phyloP scores from a whole-genome alignment of 768 basidiomycete species.

The Solioccasus polychromus region DNA sequence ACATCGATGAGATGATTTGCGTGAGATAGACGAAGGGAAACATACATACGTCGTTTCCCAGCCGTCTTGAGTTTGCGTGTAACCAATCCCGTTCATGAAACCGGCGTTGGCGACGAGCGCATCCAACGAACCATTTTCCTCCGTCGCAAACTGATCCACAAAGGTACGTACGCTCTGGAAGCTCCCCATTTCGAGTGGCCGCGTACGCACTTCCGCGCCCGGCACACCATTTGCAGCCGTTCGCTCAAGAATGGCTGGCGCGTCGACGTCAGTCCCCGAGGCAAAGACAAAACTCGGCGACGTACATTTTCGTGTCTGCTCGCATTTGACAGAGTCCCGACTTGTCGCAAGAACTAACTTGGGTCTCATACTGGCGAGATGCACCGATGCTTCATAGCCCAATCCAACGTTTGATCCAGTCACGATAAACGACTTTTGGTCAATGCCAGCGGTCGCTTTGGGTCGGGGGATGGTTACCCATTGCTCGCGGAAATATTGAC shows the following conservation, averaged over 20 bases:
- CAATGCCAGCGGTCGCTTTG: constrained; percentile 29
- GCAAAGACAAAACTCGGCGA: not conserved
- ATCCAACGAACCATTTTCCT: constrained; percentile 19
- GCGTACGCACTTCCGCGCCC: constrained; percentile 4
- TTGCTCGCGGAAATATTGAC: constrained; percentile 19
- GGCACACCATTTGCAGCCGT: not conserved
- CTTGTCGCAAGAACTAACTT: constrained; percentile 32
- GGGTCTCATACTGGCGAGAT: constrained; percentile 32
- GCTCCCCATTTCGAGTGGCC: constrained; percentile 32
- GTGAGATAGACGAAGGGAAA: not conserved
- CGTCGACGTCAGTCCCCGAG: not conserved
- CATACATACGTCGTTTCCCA: constrained; percentile 43
- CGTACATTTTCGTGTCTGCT: constrained; percentile 13
- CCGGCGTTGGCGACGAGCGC: constrained; percentile 33
- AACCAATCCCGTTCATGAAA: constrained; percentile 3
- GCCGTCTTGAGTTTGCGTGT: constrained; percentile 37
- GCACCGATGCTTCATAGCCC: constrained; percentile 26
- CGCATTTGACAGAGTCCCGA: constrained; percentile 26
- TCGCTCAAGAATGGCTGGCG: constrained; percentile 9
- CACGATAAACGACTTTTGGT: constrained; percentile 46
- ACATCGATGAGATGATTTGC: not conserved
- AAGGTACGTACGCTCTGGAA: constrained; percentile 33
- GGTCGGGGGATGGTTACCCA: constrained; percentile 11
- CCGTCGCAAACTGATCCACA: constrained; percentile 25
- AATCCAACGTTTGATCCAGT: constrained; percentile 45